Base-by-base conservation (phyloP, 352 stramenopile species). In the Phytophthora tentaculata region DNA sequence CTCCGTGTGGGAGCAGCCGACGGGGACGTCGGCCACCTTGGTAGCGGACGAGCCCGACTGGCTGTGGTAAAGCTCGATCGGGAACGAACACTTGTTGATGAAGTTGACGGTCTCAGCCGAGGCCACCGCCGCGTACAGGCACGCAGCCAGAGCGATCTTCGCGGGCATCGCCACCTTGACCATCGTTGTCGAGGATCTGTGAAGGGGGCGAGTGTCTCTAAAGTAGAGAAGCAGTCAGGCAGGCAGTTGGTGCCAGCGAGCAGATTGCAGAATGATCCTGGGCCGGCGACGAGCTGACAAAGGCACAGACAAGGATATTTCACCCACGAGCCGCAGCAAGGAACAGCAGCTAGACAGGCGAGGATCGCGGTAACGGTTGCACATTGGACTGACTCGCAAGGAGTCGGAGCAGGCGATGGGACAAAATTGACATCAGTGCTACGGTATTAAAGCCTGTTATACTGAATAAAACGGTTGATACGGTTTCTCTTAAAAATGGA, bases 61-160 rank as follows among this genome's bases (percentile, higher is more conserved):
- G 16, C 69, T 81, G 69, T 85, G 74, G 63, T 74, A 75, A 12
- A 85, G 64, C 49, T 85, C 48, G 43, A 85, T 73, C 1, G 58
- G 24, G 52, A 58, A 61, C 20, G 53, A 51, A 50, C 77, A 85
- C 55, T 80, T 69, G 66, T 85, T 85, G 59, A 81, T 61, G 50
- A 85, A 85, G 62, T 77, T 81, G 24, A 85, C 43, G 17, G 17
- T 78, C 28, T 68, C 59, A 10, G 70, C 59, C 5, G 63, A 69
- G 2, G 62, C 69, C 39, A 35, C n/a, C 16, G 73, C 56, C 7
- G 57, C 61, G 47, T 39, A 71, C 8, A 80, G 56, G 56, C 60
- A 74, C 52, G 65, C 17, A 13, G 73, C 59, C 32, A 79, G 4
- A 14, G 51, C 67, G 37, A 74, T 9, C 51, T 66, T 74, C 8